These are phyloP conservation scores for Hortiboletus flavorubellus DNA, from an alignment of 768 basidiomycete genomes.

Conservation along the genomic window DNA sequence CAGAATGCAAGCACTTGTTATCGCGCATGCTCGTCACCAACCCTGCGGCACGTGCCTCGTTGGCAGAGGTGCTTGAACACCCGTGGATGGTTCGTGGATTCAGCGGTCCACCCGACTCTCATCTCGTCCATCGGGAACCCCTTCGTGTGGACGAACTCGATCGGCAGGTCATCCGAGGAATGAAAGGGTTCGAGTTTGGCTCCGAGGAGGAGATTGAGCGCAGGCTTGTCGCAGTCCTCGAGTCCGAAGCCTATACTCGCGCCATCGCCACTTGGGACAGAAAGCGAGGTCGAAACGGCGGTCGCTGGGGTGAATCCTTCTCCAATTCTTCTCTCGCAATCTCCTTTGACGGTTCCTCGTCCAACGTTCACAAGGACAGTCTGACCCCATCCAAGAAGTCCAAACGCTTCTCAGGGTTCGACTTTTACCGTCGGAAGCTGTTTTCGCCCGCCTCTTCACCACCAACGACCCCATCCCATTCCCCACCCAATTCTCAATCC, in stretches of 20 bases:
- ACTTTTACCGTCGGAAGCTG: constrained; percentile 89
- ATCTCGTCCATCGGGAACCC: constrained; percentile 87
- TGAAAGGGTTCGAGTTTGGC: constrained; percentile 98
- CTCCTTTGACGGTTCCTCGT: constrained; percentile 50
- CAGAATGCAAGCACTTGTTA: constrained; percentile 93
- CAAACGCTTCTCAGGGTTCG: constrained; percentile 92
- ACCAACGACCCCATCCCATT: constrained; percentile 52
- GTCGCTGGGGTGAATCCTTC: constrained; percentile 50
- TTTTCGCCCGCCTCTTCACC: constrained; percentile 57
- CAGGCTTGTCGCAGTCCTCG: constrained; percentile 67
- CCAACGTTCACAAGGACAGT: constrained; percentile 40
- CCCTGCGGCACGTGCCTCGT: constrained; percentile 76
- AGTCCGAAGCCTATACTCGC: constrained; percentile 71
- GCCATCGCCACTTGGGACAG: constrained; percentile 79
- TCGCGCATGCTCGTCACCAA: constrained; percentile 96
- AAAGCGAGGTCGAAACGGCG: constrained; percentile 48
- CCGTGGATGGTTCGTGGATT: constrained; percentile 94
- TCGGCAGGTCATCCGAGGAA: constrained; percentile 76
- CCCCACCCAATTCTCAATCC: constrained; percentile 58
- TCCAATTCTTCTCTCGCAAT: constrained; percentile 71
- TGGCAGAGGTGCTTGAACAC: constrained; percentile 82
- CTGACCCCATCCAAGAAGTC: constrained; percentile 54
- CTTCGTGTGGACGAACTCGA: constrained; percentile 88
- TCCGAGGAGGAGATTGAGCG: constrained; percentile 80
- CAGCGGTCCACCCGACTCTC: constrained; percentile 72